Conservation (phyloP, 208 protist genomes). For the Wallacemonas sp. region DNA sequence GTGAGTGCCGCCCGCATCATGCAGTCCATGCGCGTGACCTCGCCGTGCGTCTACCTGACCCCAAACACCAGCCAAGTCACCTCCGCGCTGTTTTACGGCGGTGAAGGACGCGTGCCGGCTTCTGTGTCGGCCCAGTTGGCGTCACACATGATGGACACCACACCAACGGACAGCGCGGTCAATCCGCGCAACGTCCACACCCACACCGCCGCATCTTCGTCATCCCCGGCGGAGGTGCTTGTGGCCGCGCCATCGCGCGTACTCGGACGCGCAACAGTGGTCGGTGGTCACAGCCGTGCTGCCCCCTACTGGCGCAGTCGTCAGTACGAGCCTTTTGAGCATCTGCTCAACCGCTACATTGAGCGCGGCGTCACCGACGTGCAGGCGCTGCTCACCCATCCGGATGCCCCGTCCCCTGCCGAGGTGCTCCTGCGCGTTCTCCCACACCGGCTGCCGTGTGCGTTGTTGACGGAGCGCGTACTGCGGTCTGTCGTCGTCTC, state of each 20-base stretch:
- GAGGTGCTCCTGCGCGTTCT: slow-evolving; percentile 56
- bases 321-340: slow-evolving; percentile 61
- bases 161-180: background rate
- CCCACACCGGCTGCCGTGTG: slow-evolving; percentile 49
- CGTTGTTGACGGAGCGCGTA: slow-evolving; percentile 38
- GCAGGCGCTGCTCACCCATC: slow-evolving; percentile 54
- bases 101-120: slow-evolving; percentile 3
- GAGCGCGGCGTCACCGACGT: slow-evolving; percentile 47
- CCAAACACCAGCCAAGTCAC: slow-evolving; percentile 7
- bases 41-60: slow-evolving; percentile 17
- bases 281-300: slow-evolving; percentile 2
- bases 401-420: slow-evolving; percentile 57
- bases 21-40: slow-evolving; percentile 8
- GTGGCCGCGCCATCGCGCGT: slow-evolving; percentile 5
- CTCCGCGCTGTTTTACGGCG: slow-evolving; percentile 14
- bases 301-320: slow-evolving; percentile 25
- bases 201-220: slow-evolving; percentile 17
- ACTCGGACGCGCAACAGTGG: background rate
- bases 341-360: slow-evolving; percentile 61
- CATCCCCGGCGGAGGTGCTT: background rate
- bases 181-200: background rate
- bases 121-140: background rate
- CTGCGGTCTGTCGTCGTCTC: slow-evolving; percentile 32
- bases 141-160: background rate
- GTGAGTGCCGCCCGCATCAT: background rate